These are phyloP conservation scores for Athelia psychrophila DNA, from an alignment of 1,284 basidiomycete genomes.

Conservation along the genomic window DNA sequence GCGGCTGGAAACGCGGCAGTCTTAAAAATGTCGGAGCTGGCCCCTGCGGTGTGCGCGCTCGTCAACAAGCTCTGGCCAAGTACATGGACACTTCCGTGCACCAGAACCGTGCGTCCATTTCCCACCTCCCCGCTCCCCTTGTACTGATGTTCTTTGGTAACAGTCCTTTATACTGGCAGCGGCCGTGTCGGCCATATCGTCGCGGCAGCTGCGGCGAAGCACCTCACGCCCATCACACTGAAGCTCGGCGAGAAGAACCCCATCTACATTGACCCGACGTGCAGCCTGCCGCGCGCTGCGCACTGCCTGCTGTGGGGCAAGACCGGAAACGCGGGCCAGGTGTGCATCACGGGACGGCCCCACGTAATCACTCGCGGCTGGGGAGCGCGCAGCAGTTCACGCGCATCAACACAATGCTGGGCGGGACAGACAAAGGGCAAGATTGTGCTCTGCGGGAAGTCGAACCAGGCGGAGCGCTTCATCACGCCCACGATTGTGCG, in stretches of 20 bases:
- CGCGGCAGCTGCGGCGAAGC: slow-evolving; percentile 50
- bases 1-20: slow-evolving; percentile 52
- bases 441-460: slow-evolving; percentile 69
- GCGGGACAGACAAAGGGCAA: slow-evolving; percentile 70
- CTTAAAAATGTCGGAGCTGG: slow-evolving; percentile 60
- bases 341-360: slow-evolving; percentile 54
- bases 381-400: slow-evolving; percentile 52
- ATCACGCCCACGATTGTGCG: slow-evolving; percentile 70
- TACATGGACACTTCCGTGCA: slow-evolving; percentile 52
- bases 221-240: slow-evolving; percentile 51
- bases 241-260: slow-evolving; percentile 21
- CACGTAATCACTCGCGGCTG: slow-evolving; percentile 42
- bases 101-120: slow-evolving; percentile 28
- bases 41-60: slow-evolving; percentile 43
- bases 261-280: slow-evolving; percentile 55
- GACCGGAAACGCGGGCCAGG: slow-evolving; percentile 73
- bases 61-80: slow-evolving; percentile 49
- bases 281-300: slow-evolving; percentile 57
- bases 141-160: no score
- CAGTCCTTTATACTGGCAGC: slow-evolving; percentile 30
- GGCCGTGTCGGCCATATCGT: slow-evolving; percentile 46
- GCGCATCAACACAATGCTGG: slow-evolving; percentile 63
- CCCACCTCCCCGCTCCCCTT: no score
- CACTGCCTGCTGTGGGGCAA: slow-evolving; percentile 81
- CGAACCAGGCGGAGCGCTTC: slow-evolving; percentile 54